These are phyloP conservation scores for Blastobotrys proliferans DNA, from an alignment of 1,139 yeast genomes.

Conservation along the genomic window DNA sequence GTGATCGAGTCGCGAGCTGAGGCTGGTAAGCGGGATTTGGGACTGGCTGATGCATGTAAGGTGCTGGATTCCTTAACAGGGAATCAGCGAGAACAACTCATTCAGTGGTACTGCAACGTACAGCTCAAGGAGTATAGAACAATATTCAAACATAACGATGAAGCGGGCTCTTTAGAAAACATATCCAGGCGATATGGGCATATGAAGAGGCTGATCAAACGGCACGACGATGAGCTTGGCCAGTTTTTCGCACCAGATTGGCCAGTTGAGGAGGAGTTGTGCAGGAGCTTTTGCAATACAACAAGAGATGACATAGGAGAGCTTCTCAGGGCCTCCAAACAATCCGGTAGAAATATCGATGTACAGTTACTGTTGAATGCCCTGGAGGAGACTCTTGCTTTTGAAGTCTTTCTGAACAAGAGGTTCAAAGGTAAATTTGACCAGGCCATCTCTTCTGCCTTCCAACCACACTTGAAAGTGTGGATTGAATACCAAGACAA, in stretches of 20 bases:
- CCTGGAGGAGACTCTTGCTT: slow-evolving; percentile 64
- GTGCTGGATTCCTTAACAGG: slow-evolving; percentile 65
- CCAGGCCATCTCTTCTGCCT: slow-evolving; percentile 62
- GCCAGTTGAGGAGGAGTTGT: slow-evolving; percentile 61
- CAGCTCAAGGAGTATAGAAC: slow-evolving; percentile 69
- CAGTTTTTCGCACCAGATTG: slow-evolving; percentile 65
- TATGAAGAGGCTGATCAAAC: slow-evolving; percentile 64
- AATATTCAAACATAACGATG: slow-evolving; percentile 75
- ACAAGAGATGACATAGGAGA: slow-evolving; percentile 64
- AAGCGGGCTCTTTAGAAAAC: slow-evolving; percentile 92
- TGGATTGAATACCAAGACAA: slow-evolving; percentile 90
- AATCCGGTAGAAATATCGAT: slow-evolving; percentile 38
- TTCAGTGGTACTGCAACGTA: slow-evolving; percentile 69
- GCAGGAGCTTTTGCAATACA: slow-evolving; percentile 59
- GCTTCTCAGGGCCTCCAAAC: slow-evolving; percentile 41
- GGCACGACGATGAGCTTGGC: slow-evolving; percentile 51
- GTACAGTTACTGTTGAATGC: slow-evolving; percentile 59
- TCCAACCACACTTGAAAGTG: slow-evolving; percentile 76
- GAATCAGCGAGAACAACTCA: slow-evolving; percentile 56
- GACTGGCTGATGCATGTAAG: slow-evolving; percentile 58
- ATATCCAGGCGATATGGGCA: slow-evolving; percentile 75
- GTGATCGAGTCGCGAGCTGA: slow-evolving; percentile 34
- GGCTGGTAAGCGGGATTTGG: slow-evolving; percentile 14
- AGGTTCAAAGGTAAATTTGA: slow-evolving; percentile 42
- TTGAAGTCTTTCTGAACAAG: slow-evolving; percentile 67